Conservation (phyloP, 2,329 filamentous ascomycete genomes). For the Alternaria postmessia region DNA sequence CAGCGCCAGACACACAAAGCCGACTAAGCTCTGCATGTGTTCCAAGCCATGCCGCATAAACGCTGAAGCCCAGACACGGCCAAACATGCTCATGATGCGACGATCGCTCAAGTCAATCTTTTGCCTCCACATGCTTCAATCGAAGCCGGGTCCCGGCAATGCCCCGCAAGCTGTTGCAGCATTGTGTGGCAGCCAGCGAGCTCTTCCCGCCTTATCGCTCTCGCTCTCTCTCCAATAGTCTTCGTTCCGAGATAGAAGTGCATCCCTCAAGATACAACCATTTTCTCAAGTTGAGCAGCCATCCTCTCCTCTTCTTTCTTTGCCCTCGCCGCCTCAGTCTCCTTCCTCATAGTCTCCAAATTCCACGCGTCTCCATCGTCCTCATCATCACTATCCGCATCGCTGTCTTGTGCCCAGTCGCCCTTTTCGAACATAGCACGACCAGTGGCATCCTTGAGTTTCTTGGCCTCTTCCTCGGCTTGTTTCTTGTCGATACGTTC, state of each 20-base stretch:
- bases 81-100: conserved; percentile 1
- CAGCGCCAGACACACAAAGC: conserved; percentile 16
- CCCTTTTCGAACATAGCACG: conserved; percentile 96
- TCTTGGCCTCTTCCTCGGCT: conserved; percentile 87
- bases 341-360: conserved; percentile 78
- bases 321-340: conserved; percentile 80
- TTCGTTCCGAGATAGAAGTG: not conserved
- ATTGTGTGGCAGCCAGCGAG: conserved; percentile 33
- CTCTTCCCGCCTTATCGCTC: conserved; percentile 13
- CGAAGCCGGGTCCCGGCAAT: conserved; percentile 14
- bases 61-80: conserved; percentile 7
- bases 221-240: not conserved
- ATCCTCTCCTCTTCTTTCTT: conserved; percentile 80
- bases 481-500: conserved; percentile 94
- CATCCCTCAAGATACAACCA: conserved; percentile 28
- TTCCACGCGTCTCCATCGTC: conserved; percentile 75
- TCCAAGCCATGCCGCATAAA: conserved; percentile 2
- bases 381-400: conserved; percentile 62
- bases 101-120: not conserved
- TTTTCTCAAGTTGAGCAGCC: conserved; percentile 33
- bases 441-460: conserved; percentile 94
- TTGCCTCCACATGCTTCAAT: conserved; percentile 1
- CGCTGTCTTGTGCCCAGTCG: conserved; percentile 79
- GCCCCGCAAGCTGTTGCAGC: conserved; percentile 47
- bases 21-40: conserved; percentile 2